Conservation (phyloP, 2,329 filamentous ascomycete genomes). For the Monosporascus sp. region DNA sequence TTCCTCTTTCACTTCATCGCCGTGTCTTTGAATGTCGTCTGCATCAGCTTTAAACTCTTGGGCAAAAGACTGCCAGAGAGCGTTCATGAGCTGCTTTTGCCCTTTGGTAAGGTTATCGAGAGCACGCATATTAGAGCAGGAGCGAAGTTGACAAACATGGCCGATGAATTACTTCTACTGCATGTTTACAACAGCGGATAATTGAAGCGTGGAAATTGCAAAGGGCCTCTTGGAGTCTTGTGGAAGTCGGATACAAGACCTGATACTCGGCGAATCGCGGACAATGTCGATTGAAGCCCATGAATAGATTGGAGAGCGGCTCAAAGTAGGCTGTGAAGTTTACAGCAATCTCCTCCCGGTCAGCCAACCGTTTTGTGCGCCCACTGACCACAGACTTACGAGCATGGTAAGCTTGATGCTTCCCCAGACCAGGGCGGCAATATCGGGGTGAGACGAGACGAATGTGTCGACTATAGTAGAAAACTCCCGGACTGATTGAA, state of each 20-base stretch:
- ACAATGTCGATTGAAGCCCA: constrained; percentile 26
- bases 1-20: constrained; percentile 1
- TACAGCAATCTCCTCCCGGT: constrained; percentile 19
- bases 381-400: constrained; percentile 11
- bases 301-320: constrained; percentile 31
- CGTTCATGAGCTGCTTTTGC: constrained; percentile 1
- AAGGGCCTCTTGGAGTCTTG: constrained; percentile 27
- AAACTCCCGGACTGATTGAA: constrained; percentile 33
- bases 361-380: not conserved
- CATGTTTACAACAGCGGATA: constrained; percentile 28
- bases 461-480: constrained; percentile 29
- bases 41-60: not conserved
- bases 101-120: not conserved
- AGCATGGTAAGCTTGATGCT: constrained; percentile 35
- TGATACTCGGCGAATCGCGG: constrained; percentile 33
- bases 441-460: constrained; percentile 29
- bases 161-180: constrained; percentile 19
- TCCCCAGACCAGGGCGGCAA: constrained; percentile 38
- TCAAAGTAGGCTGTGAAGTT: constrained; percentile 35
- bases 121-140: not conserved
- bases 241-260: constrained; percentile 28
- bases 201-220: constrained; percentile 30
- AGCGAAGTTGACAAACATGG: constrained; percentile 16
- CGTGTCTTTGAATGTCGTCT: not conserved
- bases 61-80: constrained; percentile 1